Evolutionary conservation across 768 basidiomycete species (phyloP).

Genomic region (Zangia roseola): DNA sequence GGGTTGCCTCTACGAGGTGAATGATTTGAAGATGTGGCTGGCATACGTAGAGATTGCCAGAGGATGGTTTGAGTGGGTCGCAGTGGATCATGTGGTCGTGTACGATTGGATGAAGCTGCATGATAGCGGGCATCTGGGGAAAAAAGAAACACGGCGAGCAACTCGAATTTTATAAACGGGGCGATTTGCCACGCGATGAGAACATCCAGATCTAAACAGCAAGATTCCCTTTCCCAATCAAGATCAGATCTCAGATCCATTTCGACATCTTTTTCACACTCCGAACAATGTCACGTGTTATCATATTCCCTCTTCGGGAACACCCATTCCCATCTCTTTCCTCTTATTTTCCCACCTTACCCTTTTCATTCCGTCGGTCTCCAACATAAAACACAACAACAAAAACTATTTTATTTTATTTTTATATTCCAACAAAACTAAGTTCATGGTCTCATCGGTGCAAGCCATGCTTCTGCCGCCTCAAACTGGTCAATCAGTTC

Average conservation of each 20-base stretch:
- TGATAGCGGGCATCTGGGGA: slow-evolving; percentile 22
- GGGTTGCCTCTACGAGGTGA: slow-evolving; percentile 64
- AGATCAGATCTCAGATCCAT: slow-evolving; percentile 24
- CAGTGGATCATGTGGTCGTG: slow-evolving; percentile 26
- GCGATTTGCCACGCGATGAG: slow-evolving; percentile 31
- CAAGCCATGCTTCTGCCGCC: slow-evolving; percentile 90
- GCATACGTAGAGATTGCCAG: slow-evolving; percentile 45
- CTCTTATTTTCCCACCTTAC: slow-evolving; percentile 13
- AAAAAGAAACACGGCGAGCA: slow-evolving; percentile 18
- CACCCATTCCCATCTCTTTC: slow-evolving; percentile 13
- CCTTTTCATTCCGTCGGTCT: slow-evolving; percentile 12
- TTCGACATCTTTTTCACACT: neutral
- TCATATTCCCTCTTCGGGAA: slow-evolving; percentile 18
- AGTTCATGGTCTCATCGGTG: slow-evolving; percentile 81
- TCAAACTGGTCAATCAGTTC: slow-evolving; percentile 96
- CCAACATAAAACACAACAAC: neutral
- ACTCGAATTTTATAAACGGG: slow-evolving; percentile 18
- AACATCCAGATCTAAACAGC: slow-evolving; percentile 26
- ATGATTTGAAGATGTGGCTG: slow-evolving; percentile 64
- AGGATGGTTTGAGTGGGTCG: slow-evolving; percentile 35
- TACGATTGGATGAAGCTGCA: slow-evolving; percentile 26
- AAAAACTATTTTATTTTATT: slow-evolving; percentile 1
- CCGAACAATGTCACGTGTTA: slow-evolving; percentile 17
- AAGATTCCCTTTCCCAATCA: slow-evolving; percentile 13
- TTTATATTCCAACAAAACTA: neutral